These are phyloP conservation scores for Miscanthus lutarioriparius DNA, from an alignment of 176 grass and related monocot genomes.

Conservation along the genomic window DNA sequence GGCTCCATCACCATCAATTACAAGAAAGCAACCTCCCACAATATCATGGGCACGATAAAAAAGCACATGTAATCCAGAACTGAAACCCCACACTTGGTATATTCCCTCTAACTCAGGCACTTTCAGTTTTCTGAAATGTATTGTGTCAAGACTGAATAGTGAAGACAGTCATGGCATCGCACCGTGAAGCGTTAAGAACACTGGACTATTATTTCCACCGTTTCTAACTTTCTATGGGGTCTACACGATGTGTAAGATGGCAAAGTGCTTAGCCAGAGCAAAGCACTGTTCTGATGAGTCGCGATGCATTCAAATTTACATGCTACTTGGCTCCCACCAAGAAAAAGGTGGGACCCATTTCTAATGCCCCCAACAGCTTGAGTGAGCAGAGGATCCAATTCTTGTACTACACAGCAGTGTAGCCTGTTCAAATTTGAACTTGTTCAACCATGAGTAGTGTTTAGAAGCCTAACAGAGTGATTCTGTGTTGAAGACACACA, in stretches of 20 bases:
- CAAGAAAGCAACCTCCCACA: conserved; percentile 4
- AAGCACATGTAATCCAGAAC: neutral
- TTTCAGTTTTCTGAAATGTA: neutral
- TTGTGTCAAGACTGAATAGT: neutral
- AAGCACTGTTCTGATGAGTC: neutral
- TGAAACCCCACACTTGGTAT: neutral
- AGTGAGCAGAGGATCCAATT: neutral
- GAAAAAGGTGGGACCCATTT: neutral
- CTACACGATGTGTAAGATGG: conserved; percentile 8
- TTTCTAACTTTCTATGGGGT: neutral
- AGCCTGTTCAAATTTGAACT: conserved; percentile 3
- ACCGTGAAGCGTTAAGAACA: neutral
- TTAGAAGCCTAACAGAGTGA: neutral
- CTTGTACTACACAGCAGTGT: neutral
- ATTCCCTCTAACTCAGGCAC: neutral
- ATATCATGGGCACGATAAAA: conserved; percentile 18
- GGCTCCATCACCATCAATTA: neutral
- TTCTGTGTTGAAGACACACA: conserved; percentile 6
- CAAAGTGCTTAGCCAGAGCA: conserved; percentile 13
- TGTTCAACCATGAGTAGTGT: conserved; percentile 36
- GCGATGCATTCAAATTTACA: conserved; percentile 34
- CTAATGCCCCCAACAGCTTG: conserved; percentile 7
- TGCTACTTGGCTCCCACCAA: conserved; percentile 1
- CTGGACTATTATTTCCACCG: neutral
- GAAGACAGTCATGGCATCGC: neutral